Percentiles rank a stretch among this genome's conserved stretches.
Conservation (phyloP, 352 stramenopile genomes). For the Globisporangium radiosum region DNA sequence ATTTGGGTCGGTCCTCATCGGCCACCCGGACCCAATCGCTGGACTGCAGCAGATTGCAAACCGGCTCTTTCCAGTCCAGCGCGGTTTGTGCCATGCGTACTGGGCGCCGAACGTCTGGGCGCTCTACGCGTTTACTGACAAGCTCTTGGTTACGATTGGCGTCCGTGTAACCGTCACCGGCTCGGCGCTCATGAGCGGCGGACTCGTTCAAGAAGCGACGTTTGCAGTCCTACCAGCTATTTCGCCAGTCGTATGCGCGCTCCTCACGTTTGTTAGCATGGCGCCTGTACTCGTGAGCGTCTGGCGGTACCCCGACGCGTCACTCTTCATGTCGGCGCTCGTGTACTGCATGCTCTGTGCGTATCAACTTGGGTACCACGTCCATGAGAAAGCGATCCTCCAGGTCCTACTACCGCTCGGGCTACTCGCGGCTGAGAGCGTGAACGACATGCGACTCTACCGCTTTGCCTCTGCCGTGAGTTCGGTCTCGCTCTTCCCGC, state of each 20-base stretch:
- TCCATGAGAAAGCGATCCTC: slow-evolving; percentile 99
- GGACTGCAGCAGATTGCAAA: slow-evolving; percentile 86
- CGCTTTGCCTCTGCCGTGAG: slow-evolving; percentile 60
- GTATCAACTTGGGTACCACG: slow-evolving; percentile 97
- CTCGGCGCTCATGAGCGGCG: slow-evolving; percentile 75
- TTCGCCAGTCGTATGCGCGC: slow-evolving; percentile 56
- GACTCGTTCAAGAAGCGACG: slow-evolving; percentile 72
- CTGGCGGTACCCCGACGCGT: slow-evolving; percentile 73
- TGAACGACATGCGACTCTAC: slow-evolving; percentile 80
- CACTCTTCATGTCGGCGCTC: slow-evolving; percentile 71
- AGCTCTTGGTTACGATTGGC: slow-evolving; percentile 56
- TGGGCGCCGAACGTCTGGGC: slow-evolving; percentile 99
- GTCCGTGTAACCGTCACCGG: slow-evolving; percentile 18
- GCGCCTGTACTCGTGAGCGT: slow-evolving; percentile 64
- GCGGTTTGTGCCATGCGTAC: slow-evolving; percentile 97
- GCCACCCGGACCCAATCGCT: slow-evolving; percentile 36
- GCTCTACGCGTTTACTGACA: slow-evolving; percentile 91
- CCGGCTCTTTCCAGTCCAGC: slow-evolving; percentile 95
- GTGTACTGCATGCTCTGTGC: slow-evolving; percentile 90
- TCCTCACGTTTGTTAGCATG: slow-evolving; percentile 80
- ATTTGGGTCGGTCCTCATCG: slow-evolving; percentile 66
- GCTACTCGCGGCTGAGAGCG: slow-evolving; percentile 67
- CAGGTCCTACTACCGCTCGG: slow-evolving; percentile 71
- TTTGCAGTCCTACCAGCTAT: slow-evolving; percentile 74
- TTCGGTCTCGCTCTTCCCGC: slow-evolving; percentile 76